A percentile compares a stretch with the other conserved stretches of the same genome.
Conservation (phyloP, 345 rosid species). For the Luvunga scandens region DNA sequence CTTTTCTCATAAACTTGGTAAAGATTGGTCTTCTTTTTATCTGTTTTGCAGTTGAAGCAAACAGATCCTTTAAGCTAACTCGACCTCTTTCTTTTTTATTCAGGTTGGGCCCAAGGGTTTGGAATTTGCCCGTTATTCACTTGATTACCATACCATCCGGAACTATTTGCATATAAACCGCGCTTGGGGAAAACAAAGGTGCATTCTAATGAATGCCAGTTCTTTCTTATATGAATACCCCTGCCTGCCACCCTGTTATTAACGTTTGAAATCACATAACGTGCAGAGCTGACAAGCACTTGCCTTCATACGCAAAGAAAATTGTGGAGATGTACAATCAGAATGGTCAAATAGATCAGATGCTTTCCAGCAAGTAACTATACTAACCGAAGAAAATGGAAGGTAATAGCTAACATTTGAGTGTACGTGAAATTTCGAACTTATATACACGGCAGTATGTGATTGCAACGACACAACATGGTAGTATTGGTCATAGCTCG, state of each 20-base stretch:
- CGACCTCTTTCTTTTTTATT: background rate
- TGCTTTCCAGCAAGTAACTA: conserved; percentile 52
- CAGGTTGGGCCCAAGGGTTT: conserved; percentile 96
- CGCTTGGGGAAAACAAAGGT: conserved; percentile 87
- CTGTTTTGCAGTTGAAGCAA: background rate
- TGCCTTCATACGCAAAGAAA: conserved; percentile 85
- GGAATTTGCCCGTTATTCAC: conserved; percentile 94
- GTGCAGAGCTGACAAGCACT: conserved; percentile 71
- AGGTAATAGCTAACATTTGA: too few species aligned
- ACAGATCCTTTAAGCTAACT: background rate
- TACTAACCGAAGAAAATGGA: too few species aligned
- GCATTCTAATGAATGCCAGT: background rate
- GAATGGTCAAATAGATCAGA: conserved; percentile 68
- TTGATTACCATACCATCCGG: conserved; percentile 95
- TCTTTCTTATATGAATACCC: background rate
- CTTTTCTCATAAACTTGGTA: conserved; percentile 77
- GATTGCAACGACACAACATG: too few species aligned
- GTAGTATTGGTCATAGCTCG: too few species aligned
- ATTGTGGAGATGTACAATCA: conserved; percentile 75
- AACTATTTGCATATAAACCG: conserved; percentile 79
- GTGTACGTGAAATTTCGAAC: too few species aligned
- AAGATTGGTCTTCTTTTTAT: conserved; percentile 13
- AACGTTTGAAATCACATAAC: conserved; percentile 1
- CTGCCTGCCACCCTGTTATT: background rate
- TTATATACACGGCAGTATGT: too few species aligned